Base-by-base conservation (phyloP, 1,139 yeast species). In the Wickerhamomyces sp. region DNA sequence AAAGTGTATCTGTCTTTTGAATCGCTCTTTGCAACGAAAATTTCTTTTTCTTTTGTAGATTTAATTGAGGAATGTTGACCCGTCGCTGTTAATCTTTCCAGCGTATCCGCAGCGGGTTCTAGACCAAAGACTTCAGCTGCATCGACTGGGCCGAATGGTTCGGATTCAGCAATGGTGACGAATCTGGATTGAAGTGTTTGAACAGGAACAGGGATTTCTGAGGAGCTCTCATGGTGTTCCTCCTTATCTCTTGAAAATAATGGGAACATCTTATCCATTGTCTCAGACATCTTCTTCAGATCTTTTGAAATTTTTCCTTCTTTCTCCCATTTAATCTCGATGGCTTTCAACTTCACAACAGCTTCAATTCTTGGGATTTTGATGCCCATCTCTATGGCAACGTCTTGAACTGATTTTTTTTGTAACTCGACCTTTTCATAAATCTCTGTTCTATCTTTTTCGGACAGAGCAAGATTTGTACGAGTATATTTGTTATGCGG, bases 91-190 rank as follows among this genome's bases (percentile, higher is more conserved):
- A 47, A 37, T 39, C 42, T 51, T 18, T 50, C 38, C 26, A 51
- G 37, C 4, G 93, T 83, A 30, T 72, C 78, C 35, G 77, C 73
- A 27, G 97, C 96, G 16, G 95, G 94, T 56, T 86, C 91, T 46
- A 89, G 70, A 30, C 74, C 88, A 48, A 86, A 75, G 29, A 84
- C 73, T 41, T 77, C 67, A 33, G 98, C 96, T n/a, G 98, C 96
- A 55, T 91, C 97, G 8, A 88, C 73, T 7, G 97, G 95, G 5
- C 96, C 96, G 59, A 89, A 89, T n/a, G 96, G 95, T 62, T 88
- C 94, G 16, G 89, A 79, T 63, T 91, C 97, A 12, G 96, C 91
- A 57, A 91, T 81, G 16, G 94, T 83, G 57, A 87, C 64, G 66
- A 88, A 89, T 46, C 94, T 72, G 49, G 93, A 89, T 44, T 78